Conservation (phyloP, 345 rosid species). For the Euphorbia peplus region DNA sequence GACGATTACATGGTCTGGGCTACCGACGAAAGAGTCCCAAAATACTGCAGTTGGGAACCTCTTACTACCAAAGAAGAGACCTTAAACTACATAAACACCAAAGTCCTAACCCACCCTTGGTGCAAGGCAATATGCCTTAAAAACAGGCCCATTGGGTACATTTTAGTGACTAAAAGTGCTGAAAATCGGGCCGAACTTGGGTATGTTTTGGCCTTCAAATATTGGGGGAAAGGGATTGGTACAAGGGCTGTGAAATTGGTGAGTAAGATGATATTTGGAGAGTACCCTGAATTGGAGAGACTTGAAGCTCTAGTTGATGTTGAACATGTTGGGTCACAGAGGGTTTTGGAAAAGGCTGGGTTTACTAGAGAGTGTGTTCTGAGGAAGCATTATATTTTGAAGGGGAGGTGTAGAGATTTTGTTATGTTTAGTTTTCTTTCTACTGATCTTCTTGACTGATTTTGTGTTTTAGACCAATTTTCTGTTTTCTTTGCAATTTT, state of each 20-base stretch:
- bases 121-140: slow-evolving; percentile 55
- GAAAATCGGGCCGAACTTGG: slow-evolving; percentile 51
- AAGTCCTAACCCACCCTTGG: slow-evolving; percentile 52
- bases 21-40: slow-evolving; percentile 43
- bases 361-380: slow-evolving; percentile 60
- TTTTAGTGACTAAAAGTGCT: slow-evolving; percentile 44
- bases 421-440: slow-evolving; percentile 60
- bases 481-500: neutral
- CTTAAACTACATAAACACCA: slow-evolving; percentile 33
- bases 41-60: slow-evolving; percentile 56
- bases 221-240: slow-evolving; percentile 62
- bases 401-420: slow-evolving; percentile 54
- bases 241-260: slow-evolving; percentile 52
- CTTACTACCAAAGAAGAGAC: slow-evolving; percentile 44
- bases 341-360: slow-evolving; percentile 65
- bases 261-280: slow-evolving; percentile 38
- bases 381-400: slow-evolving; percentile 38
- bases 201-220: slow-evolving; percentile 40
- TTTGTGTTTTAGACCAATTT: no score
- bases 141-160: slow-evolving; percentile 45
- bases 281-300: slow-evolving; percentile 54
- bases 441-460: slow-evolving; percentile 34
- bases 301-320: slow-evolving; percentile 62
- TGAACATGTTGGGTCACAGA: slow-evolving; percentile 53
- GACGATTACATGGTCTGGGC: slow-evolving; percentile 76